Base-by-base conservation (phyloP, 495 filamentous ascomycete genomes). In the Acidiella bohemica region DNA sequence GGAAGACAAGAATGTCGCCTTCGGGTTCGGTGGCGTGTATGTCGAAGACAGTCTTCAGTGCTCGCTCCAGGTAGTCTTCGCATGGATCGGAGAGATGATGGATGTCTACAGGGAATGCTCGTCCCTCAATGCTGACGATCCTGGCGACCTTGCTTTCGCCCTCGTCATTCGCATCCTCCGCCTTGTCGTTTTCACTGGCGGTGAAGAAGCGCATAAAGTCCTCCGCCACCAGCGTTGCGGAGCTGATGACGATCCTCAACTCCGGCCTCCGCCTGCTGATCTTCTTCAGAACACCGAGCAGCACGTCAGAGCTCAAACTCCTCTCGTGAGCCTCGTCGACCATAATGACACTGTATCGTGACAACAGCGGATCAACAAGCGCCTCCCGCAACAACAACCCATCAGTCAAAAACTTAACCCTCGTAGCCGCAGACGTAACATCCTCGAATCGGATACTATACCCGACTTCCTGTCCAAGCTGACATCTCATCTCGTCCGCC, bases 381-480 rank as follows among this genome's bases (percentile, higher is more conserved):
- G 84, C 86, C 63, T 99, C 92, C 59, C 90, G 71, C 50, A 99
- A 79, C 19, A 99, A 70, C 53, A 99, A 71, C 8, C 90, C 92
- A 67, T 99, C 90, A 2, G 92, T 96, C 44, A 96, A 60, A 57
- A 95, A 99, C 57, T 99, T 99, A 59, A 99, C 92, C 34, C 73
- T 72, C 2, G 90, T 99, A 34, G 70, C 65, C 9, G 79, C 72
- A 30, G 85, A 93, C n/a, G 87, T 94, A 48, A 81, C 66, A 66
- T 96, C 90, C 56, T 96, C 92, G 56, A 99, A 99, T 38, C 90
- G 73, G 45, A 96, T 94, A 16, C 85, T 86, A 57, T 95, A 96
- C 32, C 92, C 92, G 30, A 62, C 60, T 60, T 95, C 83, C 62
- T 94, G 84, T 13, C 90, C 92, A 16, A 97, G 49, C 49, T 87